Percentiles rank a stretch among this genome's conserved stretches.
Evolutionary conservation across 2,329 filamentous ascomycete species (phyloP).

Genomic region (Aspergillaceae sp.): DNA sequence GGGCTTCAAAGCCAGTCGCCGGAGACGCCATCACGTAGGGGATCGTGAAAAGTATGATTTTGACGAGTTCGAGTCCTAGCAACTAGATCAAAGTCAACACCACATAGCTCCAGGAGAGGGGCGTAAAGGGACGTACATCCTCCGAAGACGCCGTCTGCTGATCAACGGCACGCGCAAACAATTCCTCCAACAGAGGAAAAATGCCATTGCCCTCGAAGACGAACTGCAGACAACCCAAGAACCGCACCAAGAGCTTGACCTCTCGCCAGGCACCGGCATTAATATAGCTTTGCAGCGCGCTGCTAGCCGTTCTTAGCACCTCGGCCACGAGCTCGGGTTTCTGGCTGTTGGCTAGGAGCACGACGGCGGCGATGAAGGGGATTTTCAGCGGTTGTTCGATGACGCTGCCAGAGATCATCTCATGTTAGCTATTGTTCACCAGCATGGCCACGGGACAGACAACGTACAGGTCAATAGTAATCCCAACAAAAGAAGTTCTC

Average conservation of each 20-base stretch:
- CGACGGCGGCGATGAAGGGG: conserved; percentile 81
- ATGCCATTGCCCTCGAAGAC: conserved; percentile 76
- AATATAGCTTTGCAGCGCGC: conserved; percentile 58
- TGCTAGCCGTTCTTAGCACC: conserved; percentile 56
- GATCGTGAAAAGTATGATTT: conserved; percentile 90
- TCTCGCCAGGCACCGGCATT: conserved; percentile 73
- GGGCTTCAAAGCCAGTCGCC: conserved; percentile 60
- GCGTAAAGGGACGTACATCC: conserved; percentile 55
- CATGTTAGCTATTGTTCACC: too few relatives aligned
- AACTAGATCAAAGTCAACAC: conserved; percentile 34
- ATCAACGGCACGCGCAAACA: conserved; percentile 88
- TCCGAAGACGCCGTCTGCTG: conserved; percentile 88
- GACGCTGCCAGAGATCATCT: conserved; percentile 36
- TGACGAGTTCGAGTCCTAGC: conserved; percentile 75
- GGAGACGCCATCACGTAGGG: conserved; percentile 77
- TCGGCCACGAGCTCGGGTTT: conserved; percentile 67
- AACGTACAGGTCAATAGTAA: conserved; percentile 63
- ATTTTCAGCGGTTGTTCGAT: conserved; percentile 94
- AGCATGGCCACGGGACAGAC: too few relatives aligned
- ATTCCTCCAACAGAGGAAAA: conserved; percentile 73
- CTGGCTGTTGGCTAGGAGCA: conserved; percentile 68
- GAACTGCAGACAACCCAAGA: conserved; percentile 76
- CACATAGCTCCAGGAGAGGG: neutral
- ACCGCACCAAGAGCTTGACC: conserved; percentile 82
- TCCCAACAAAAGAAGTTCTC: conserved; percentile 61